Conservation (phyloP, 2,329 filamentous ascomycete genomes). For the Cercospora zeae-maydis region DNA sequence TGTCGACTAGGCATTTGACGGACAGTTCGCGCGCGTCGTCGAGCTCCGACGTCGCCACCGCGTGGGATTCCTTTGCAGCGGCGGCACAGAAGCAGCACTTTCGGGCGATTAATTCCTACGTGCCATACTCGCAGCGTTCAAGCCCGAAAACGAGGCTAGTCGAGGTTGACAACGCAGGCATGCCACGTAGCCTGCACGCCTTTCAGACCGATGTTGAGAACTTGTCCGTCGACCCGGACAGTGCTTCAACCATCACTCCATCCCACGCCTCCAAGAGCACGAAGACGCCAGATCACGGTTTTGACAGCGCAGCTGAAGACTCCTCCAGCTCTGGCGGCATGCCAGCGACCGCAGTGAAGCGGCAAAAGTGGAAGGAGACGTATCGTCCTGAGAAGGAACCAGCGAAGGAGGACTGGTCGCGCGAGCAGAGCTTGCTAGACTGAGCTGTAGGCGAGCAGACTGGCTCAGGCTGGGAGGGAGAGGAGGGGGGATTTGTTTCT, state of each 20-base stretch:
- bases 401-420: conserved; percentile 5
- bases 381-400: not conserved
- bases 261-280: not conserved
- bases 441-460: not conserved
- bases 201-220: not conserved
- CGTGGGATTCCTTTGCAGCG: conserved; percentile 12
- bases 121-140: not conserved
- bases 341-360: not conserved
- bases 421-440: conserved; percentile 15
- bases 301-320: conserved; percentile 7
- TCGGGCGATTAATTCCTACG: conserved; percentile 1
- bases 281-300: conserved; percentile 2
- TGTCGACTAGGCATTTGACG: not conserved
- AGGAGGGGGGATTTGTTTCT: conserved; percentile 20
- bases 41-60: not conserved
- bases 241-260: not conserved
- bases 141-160: not conserved
- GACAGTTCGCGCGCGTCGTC: not conserved
- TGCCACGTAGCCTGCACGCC: not conserved
- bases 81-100: conserved; percentile 4
- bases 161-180: not conserved
- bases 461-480: conserved; percentile 16
- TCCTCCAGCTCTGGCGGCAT: not conserved
- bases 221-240: not conserved
- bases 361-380: conserved; percentile 9